A percentile compares a stretch with the other conserved stretches of the same genome.
Conservation (phyloP, 306 rosid species). For the Dalbergia cochinchinensis region DNA sequence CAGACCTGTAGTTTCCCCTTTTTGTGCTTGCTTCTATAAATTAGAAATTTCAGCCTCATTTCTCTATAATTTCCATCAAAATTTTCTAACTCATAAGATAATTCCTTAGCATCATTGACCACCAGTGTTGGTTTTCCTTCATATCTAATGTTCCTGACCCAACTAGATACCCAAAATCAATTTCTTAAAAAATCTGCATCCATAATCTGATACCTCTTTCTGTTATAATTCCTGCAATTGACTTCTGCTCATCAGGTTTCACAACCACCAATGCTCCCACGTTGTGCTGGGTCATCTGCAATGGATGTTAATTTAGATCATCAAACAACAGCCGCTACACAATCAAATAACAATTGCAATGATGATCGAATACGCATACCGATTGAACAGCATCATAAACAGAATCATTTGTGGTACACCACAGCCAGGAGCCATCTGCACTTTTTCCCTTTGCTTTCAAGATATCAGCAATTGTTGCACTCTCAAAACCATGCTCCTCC, state of each 20-base stretch:
- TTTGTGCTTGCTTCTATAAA: background rate
- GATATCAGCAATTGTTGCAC: slow-evolving; percentile 86
- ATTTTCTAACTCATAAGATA: background rate
- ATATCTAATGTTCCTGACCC: background rate
- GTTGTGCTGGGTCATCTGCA: slow-evolving; percentile 97
- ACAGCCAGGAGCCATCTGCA: slow-evolving; percentile 99
- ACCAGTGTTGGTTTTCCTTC: background rate
- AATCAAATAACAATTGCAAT: background rate
- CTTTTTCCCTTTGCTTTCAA: slow-evolving; percentile 78
- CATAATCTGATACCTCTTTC: slow-evolving; percentile 75
- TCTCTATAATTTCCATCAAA: background rate
- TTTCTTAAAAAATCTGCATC: slow-evolving; percentile 9
- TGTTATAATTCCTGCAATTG: slow-evolving; percentile 93
- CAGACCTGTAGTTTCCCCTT: background rate
- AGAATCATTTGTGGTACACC: slow-evolving; percentile 93
- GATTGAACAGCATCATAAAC: slow-evolving; percentile 98
- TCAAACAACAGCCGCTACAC: background rate
- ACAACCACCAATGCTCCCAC: slow-evolving; percentile 98
- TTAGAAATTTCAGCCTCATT: background rate
- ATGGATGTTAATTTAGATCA: slow-evolving; percentile 33
- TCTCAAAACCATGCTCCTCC: slow-evolving; percentile 98
- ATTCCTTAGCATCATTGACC: background rate
- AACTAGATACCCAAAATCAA: slow-evolving; percentile 5
- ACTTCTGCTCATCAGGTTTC: slow-evolving; percentile 75
- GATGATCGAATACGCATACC: slow-evolving; percentile 60